Evolutionary conservation across 2,329 filamentous ascomycete species (phyloP).

Genomic region (Talaromyces sp.): DNA sequence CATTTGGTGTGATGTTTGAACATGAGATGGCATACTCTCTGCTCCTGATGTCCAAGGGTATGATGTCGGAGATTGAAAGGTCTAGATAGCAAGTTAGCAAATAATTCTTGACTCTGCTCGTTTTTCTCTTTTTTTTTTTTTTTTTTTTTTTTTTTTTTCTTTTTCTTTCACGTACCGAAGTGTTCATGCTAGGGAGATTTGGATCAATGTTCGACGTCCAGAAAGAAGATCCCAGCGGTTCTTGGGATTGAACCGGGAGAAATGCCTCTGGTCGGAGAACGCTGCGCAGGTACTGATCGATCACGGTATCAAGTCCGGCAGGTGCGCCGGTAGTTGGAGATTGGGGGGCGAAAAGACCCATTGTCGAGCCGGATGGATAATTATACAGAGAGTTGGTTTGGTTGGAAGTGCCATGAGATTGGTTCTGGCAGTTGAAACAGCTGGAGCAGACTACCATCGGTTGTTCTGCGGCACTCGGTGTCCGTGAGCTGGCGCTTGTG

Average conservation of each 20-base stretch:
- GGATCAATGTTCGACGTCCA: conserved; percentile 16
- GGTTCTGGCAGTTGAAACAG: conserved; percentile 6
- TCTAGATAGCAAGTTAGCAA: background rate
- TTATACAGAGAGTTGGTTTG: background rate
- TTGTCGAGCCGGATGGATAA: background rate
- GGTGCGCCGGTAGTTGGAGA: background rate
- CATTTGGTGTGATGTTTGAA: background rate
- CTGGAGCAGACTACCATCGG: background rate
- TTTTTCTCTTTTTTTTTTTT: too few species aligned
- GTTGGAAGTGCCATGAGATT: background rate
- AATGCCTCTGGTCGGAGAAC: conserved; percentile 16
- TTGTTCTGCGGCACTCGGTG: background rate
- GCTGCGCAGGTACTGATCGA: conserved; percentile 13
- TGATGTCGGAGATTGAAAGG: background rate
- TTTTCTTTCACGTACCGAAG: conserved; percentile 5
- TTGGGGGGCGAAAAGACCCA: background rate
- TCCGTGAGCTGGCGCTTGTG: background rate
- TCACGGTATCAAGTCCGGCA: background rate
- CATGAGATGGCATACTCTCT: background rate
- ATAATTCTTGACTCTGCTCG: background rate
- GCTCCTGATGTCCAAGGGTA: background rate
- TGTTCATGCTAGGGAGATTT: conserved; percentile 2
- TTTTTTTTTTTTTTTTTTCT: too few species aligned
- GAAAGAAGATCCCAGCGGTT: background rate
- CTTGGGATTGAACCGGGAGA: background rate